phyloP scores from a whole-genome alignment of 495 filamentous ascomycete species.

The Glarea lozoyensis region DNA sequence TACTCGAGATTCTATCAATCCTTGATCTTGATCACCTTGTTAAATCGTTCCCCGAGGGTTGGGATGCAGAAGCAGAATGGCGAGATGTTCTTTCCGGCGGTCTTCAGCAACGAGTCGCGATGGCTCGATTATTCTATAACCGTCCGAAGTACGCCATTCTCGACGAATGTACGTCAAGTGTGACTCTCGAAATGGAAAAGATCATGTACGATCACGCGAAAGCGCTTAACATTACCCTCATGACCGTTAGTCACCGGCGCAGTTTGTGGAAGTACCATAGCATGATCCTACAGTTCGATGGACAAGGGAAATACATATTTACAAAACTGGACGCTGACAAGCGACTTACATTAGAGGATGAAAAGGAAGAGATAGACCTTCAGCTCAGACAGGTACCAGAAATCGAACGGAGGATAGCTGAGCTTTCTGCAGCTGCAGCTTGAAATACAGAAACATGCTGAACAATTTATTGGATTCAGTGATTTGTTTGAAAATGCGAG shows the following conservation, averaged over 20 bases:
- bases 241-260: constrained; percentile 87
- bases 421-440: too few relatives aligned
- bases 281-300: constrained; percentile 92
- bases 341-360: constrained; percentile 81
- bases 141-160: constrained; percentile 85
- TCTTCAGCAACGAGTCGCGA: constrained; percentile 93
- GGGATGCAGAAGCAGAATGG: constrained; percentile 97
- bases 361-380: constrained; percentile 89
- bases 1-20: constrained; percentile 63
- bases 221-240: constrained; percentile 78
- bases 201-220: constrained; percentile 97
- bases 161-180: constrained; percentile 90
- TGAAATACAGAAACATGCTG: constrained; percentile 29
- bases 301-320: constrained; percentile 85
- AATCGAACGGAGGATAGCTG: constrained; percentile 72
- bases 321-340: constrained; percentile 84
- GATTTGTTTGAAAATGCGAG: too few relatives aligned
- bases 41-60: constrained; percentile 64
- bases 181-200: constrained; percentile 88
- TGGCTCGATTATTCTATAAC: constrained; percentile 96
- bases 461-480: too few relatives aligned
- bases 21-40: constrained; percentile 82
- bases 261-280: constrained; percentile 96
- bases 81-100: constrained; percentile 82
- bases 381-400: constrained; percentile 78